A percentile compares a stretch with the other conserved stretches of the same genome.
Evolutionary conservation across 1,284 basidiomycete species (phyloP).

Genomic region (Flammula alnicola): DNA sequence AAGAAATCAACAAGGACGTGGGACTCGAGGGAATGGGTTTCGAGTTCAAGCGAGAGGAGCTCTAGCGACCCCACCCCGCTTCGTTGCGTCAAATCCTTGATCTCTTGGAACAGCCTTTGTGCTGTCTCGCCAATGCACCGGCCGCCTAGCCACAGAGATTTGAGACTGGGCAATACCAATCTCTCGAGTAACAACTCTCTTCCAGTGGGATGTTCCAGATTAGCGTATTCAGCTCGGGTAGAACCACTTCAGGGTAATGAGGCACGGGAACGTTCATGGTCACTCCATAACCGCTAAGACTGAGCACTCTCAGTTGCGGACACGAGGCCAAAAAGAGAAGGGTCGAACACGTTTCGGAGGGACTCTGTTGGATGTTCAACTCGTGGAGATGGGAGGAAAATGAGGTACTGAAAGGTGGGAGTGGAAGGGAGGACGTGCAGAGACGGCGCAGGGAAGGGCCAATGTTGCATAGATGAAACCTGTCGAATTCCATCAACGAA

Average conservation of each 20-base stretch:
- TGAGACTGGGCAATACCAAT: conserved; percentile 17
- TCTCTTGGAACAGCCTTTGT: conserved; percentile 8
- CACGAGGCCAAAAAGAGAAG: conserved; percentile 15
- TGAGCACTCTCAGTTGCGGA: conserved; percentile 14
- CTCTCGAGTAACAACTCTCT: conserved; percentile 12
- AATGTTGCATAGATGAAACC: conserved; percentile 12
- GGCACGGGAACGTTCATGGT: conserved; percentile 3
- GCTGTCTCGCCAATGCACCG: conserved; percentile 11
- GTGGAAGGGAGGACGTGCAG: conserved; percentile 11
- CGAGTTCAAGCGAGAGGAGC: conserved; percentile 12
- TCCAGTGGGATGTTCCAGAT: conserved; percentile 20
- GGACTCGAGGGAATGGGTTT: conserved; percentile 11
- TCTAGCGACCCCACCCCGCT: conserved; percentile 18
- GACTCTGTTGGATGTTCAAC: conserved; percentile 16
- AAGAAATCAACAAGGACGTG: conserved; percentile 13
- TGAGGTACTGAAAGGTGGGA: neutral
- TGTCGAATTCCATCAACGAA: neutral
- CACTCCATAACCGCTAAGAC: conserved; percentile 18
- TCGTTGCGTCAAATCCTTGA: conserved; percentile 14
- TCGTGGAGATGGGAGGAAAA: conserved; percentile 16
- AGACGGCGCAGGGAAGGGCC: conserved; percentile 13
- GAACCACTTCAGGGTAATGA: neutral
- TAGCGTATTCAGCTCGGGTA: conserved; percentile 18
- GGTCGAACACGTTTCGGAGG: conserved; percentile 19
- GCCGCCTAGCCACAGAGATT: conserved; percentile 14